A percentile compares a stretch with the other conserved stretches of the same genome.
These are phyloP conservation scores for Gamarada debralockiae DNA, from an alignment of 495 filamentous ascomycete species.

Conservation along the genomic window DNA sequence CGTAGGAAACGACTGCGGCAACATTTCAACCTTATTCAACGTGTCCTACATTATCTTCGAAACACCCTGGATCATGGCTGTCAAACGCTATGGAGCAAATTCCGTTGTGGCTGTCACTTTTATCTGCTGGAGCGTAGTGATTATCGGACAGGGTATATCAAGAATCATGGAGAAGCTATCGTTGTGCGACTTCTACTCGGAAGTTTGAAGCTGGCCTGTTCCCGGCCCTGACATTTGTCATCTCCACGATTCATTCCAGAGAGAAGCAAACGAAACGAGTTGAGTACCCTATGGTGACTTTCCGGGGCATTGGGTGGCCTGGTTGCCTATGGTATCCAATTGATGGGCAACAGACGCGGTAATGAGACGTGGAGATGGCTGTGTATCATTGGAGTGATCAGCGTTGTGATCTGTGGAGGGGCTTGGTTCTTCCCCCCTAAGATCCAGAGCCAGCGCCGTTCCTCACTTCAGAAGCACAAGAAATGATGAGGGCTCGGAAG, in stretches of 20 bases:
- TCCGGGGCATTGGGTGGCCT: constrained; percentile 34
- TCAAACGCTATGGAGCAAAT: constrained; percentile 40
- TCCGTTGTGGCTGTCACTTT: constrained; percentile 53
- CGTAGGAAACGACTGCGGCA: constrained; percentile 22
- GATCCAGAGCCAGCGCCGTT: constrained; percentile 43
- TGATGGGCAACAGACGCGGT: constrained; percentile 28
- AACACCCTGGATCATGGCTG: constrained; percentile 38
- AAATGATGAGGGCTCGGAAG: constrained; percentile 45
- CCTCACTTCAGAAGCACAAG: constrained; percentile 44
- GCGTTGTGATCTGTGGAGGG: constrained; percentile 43
- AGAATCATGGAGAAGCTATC: constrained; percentile 54
- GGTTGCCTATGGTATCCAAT: constrained; percentile 49
- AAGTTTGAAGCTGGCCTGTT: constrained; percentile 64
- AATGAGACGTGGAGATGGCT: constrained; percentile 31
- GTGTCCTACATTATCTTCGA: constrained; percentile 43
- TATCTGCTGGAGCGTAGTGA: constrained; percentile 33
- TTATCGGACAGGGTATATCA: constrained; percentile 71
- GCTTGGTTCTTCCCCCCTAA: constrained; percentile 44
- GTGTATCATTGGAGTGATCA: constrained; percentile 33
- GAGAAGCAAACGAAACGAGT: constrained; percentile 54
- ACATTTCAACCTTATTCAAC: constrained; percentile 32
- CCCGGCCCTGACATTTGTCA: constrained; percentile 68
- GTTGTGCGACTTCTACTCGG: constrained; percentile 62
- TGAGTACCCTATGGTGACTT: constrained; percentile 47
- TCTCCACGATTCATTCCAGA: constrained; percentile 64